Evolutionary conservation across 768 basidiomycete species (phyloP).

Genomic region (Leccinum olivaceopallidum): DNA sequence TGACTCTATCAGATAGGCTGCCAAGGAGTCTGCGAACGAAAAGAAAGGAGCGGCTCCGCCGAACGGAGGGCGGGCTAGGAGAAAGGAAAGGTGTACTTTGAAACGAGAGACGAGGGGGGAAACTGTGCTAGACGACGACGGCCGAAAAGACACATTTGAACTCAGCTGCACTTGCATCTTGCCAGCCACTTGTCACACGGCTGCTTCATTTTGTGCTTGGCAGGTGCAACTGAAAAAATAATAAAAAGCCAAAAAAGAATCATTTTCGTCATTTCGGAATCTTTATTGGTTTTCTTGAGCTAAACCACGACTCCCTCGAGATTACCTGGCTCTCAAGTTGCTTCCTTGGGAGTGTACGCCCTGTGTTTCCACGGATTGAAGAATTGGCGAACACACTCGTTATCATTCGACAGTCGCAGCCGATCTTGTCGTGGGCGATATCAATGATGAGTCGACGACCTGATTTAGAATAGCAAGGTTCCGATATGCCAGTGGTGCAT

Average conservation of each 20-base stretch:
- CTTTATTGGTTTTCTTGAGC: too few species aligned
- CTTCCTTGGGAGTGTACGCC: too few species aligned
- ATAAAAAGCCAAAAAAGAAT: too few species aligned
- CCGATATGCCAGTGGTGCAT: background rate
- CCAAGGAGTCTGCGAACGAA: slow-evolving; percentile 7
- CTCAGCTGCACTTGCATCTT: slow-evolving; percentile 20
- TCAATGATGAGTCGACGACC: background rate
- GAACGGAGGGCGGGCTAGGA: slow-evolving; percentile 19
- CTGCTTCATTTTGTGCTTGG: background rate
- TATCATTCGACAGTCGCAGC: too few species aligned
- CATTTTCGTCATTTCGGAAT: too few species aligned
- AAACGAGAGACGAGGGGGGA: slow-evolving; percentile 15
- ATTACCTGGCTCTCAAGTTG: too few species aligned
- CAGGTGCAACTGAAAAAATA: background rate
- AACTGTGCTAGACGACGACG: slow-evolving; percentile 12
- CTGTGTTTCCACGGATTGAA: too few species aligned
- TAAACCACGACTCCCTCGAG: too few species aligned
- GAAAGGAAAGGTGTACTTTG: slow-evolving; percentile 17
- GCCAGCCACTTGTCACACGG: slow-evolving; percentile 14
- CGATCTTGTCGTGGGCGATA: too few species aligned
- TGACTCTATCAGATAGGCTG: slow-evolving; percentile 2
- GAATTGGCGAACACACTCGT: too few species aligned
- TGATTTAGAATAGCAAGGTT: background rate
- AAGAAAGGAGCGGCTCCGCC: slow-evolving; percentile 32
- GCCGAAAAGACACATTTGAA: slow-evolving; percentile 21